Evolutionary conservation across 768 basidiomycete species (phyloP).

Genomic region (Panaeolus cyanescens): DNA sequence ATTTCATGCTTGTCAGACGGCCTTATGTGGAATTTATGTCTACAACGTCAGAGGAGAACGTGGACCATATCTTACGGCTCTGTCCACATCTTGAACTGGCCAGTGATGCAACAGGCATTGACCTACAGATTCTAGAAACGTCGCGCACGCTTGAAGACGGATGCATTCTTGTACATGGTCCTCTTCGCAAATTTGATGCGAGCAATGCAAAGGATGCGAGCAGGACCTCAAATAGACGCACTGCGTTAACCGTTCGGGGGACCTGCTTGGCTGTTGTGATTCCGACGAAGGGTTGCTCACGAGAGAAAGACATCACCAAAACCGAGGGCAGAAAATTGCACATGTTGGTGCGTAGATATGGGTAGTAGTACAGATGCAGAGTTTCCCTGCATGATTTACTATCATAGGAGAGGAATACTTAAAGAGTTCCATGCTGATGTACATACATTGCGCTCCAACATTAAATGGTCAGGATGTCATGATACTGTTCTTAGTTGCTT

Average conservation of each 20-base stretch:
- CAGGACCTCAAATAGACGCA: not conserved
- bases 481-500: slow-evolving; percentile 15
- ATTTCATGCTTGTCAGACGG: not conserved
- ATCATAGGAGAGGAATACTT: no score
- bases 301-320: not conserved
- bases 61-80: slow-evolving; percentile 5
- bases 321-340: not conserved
- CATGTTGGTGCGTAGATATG: not conserved
- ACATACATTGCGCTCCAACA: no score
- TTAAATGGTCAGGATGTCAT: not conserved
- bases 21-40: slow-evolving; percentile 17
- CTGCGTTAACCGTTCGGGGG: not conserved
- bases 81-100: slow-evolving; percentile 14
- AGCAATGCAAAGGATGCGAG: not conserved
- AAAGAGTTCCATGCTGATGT: no score
- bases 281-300: not conserved
- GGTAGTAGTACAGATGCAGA: no score
- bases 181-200: not conserved
- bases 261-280: not conserved
- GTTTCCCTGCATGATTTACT: no score
- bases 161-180: slow-evolving; percentile 10
- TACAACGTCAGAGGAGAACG: not conserved
- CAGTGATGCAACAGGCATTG: slow-evolving; percentile 1
- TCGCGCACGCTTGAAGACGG: not conserved
- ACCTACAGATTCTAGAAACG: slow-evolving; percentile 7